Evolutionary conservation across 192 early-diverging fungal genomes (phyloP), one percentile per base, ranked within the genome.

Genomic region (Rhizophagus sp.): DNA sequence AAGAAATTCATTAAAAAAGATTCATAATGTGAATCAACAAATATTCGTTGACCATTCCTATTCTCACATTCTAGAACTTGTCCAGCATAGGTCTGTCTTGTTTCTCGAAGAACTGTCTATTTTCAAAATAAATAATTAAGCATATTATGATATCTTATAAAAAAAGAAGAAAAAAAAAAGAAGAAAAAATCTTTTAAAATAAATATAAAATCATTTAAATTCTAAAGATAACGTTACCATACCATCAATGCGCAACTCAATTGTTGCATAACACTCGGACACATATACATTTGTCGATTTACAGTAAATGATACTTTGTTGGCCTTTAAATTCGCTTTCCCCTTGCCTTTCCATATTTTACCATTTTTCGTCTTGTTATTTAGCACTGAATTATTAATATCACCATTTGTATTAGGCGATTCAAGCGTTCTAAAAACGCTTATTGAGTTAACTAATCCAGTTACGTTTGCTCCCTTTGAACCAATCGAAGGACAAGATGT

Each of bases 11-110:
- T 79, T n/a, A 79, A 36, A 62, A 79, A 79, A 11, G 78, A 69
- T 79, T 79, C 78, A 79, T 79, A 70, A 11, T 79, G 57, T 4
- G 78, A 79, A 36, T 79, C 78, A 9, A 79, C 50, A 62, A 79
- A 79, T 70, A 79, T 70, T 61, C 67, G 13, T 71, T 79, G 78
- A 17, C 65, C 78, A 34, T 27, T 70, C 34, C 68, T 79, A 70
- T 79, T 79, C 22, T 79, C 49, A 61, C 78, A 79, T 22, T 79
- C 78, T 34, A 79, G 34, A 39, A 70, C 33, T 57, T 79, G 78
- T 30, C 52, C 67, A 9, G 66, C n/a, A 62, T 79, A 79, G 0
- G 52, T 36, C 50, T 79, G 63, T 44, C 70, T 79, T 12, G 67
- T 61, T 70, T 79, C 78, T 13, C 49, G 78, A 33, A 79, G 52